Base-by-base conservation (phyloP, 164 flowering plant species). In the Aristolochia fimbriata region DNA sequence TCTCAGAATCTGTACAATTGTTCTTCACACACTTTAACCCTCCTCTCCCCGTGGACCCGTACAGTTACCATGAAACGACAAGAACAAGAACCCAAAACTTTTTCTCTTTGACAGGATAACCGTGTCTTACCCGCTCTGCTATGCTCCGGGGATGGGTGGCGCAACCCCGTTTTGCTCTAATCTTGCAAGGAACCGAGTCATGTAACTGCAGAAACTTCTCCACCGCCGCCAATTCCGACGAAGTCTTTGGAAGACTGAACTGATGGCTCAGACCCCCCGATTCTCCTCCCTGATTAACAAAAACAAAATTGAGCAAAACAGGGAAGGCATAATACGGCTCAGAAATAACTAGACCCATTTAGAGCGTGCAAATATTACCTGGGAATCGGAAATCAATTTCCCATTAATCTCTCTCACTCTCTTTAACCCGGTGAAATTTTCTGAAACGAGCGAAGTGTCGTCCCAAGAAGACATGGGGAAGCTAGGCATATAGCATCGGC, bases 141-240 rank as follows among this genome's bases (percentile, higher is more conserved):
- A 93, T 93, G 75, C 99, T 90, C 59, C 95, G 68, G 0, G 97
- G 97, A 57, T 90, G 97, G 64, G 95, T 90, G 17, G 97, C 97
- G 65, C 83, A 90, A n/a, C 97, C 97, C 23, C 97, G 68, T 67
- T 90, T 90, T 2, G 97, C 97, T 65, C 97, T 75, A 60, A 79
- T 71, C 68, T 77, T 85, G 59, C 89, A 85, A 27, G 93, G 92
- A 22, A 85, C 86, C 12, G 90, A 73, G 59, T 87, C 92, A 62
- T 80, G 84, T 51, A 82, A 73, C 46, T 83, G 83, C 73, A 85
- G 48, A 50, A 77, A 63, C 51, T 80, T 80, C 43, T 86, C 89
- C 61, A 88, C 65, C 17, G 83, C 73, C 3, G 81, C 75, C 70
- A 86, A 71, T 56, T 84, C 89, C 0, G 79, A 63, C 0, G 87